phyloP scores from a whole-genome alignment of 306 rosid genomes.

The Glycyrrhiza uralensis region DNA sequence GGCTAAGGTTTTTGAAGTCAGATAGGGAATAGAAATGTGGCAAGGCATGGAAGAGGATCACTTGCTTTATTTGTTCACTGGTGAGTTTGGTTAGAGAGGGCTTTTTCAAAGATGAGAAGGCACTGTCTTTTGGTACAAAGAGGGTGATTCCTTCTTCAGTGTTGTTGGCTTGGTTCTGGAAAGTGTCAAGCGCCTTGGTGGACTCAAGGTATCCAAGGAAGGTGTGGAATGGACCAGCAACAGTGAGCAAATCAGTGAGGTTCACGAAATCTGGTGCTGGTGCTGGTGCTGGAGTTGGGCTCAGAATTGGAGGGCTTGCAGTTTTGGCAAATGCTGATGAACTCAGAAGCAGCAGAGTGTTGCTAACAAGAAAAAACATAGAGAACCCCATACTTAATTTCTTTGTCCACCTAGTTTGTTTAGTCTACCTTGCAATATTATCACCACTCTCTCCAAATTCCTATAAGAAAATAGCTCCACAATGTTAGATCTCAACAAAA shows the following conservation, averaged over 20 bases:
- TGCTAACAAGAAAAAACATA: conserved; percentile 42
- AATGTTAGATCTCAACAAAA: conserved; percentile 34
- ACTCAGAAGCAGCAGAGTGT: conserved; percentile 44
- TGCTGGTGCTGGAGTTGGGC: conserved; percentile 88
- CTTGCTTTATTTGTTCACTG: conserved; percentile 58
- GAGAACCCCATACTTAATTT: conserved; percentile 48
- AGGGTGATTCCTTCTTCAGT: conserved; percentile 87
- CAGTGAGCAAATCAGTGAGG: conserved; percentile 67
- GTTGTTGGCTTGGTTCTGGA: conserved; percentile 93
- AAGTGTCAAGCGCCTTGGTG: conserved; percentile 79
- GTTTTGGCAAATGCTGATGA: conserved; percentile 65
- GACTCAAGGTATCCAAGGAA: conserved; percentile 70
- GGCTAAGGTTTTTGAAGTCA: conserved; percentile 71
- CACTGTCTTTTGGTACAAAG: conserved; percentile 74
- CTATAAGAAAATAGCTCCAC: conserved; percentile 34
- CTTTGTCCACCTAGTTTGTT: neutral
- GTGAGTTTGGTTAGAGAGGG: conserved; percentile 73
- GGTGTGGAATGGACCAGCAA: conserved; percentile 90
- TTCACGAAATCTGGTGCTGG: conserved; percentile 69
- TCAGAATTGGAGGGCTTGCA: conserved; percentile 46
- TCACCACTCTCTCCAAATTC: conserved; percentile 60
- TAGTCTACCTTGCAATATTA: conserved; percentile 9
- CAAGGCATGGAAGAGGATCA: conserved; percentile 79
- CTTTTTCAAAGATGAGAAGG: conserved; percentile 59
- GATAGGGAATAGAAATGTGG: conserved; percentile 76